Evolutionary conservation across 306 rosid genomes (phyloP).

Genomic region (Malus asiatica): DNA sequence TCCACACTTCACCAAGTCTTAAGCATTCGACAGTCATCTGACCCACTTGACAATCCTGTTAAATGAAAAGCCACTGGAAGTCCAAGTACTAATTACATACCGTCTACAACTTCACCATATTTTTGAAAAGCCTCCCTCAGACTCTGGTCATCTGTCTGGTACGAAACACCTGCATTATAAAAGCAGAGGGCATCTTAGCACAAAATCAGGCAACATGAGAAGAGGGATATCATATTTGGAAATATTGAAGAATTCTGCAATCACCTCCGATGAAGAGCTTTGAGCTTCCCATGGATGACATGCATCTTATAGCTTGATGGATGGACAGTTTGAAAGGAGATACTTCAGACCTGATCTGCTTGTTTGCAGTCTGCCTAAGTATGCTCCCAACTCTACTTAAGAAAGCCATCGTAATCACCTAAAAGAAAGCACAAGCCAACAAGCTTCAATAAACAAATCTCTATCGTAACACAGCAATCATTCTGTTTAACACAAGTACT

Average conservation of each 20-base stretch:
- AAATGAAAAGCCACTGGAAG: background rate
- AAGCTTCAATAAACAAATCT: background rate
- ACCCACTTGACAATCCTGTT: background rate
- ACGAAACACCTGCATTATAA: constrained; percentile 56
- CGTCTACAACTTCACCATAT: constrained; percentile 78
- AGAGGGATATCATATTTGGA: background rate
- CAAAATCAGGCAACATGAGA: background rate
- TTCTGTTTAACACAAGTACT: background rate
- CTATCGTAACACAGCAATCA: background rate
- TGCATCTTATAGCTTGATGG: constrained; percentile 59
- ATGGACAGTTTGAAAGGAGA: constrained; percentile 37
- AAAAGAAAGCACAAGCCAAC: background rate
- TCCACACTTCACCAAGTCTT: background rate
- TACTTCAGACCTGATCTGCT: constrained; percentile 36
- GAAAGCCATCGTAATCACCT: constrained; percentile 67
- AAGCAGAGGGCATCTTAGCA: background rate
- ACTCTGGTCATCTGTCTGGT: constrained; percentile 53
- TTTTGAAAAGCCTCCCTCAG: constrained; percentile 62
- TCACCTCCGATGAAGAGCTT: constrained; percentile 84
- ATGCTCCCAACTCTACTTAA: constrained; percentile 66
- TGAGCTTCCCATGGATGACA: constrained; percentile 48
- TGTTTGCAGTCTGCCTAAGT: constrained; percentile 43
- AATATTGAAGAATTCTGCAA: background rate
- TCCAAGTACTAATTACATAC: constrained; percentile 22
- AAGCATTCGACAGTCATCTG: background rate